A percentile compares a stretch with the other conserved stretches of the same genome.
phyloP scores from a whole-genome alignment of 768 basidiomycete species.

The Piloderma croceum region DNA sequence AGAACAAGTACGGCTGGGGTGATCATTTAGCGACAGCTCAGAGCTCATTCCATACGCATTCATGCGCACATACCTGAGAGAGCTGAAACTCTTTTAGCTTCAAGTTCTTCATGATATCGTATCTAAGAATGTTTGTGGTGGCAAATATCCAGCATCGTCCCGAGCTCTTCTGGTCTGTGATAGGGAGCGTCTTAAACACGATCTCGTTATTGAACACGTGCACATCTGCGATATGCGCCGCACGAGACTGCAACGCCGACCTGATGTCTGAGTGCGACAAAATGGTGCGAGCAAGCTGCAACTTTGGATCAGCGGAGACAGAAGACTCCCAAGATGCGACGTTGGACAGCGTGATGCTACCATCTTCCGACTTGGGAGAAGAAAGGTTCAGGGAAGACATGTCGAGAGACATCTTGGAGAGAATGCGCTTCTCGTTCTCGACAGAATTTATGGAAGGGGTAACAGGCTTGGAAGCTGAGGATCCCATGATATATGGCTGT shows the following conservation, averaged over 20 bases:
- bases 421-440: conserved; percentile 14
- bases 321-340: conserved; percentile 64
- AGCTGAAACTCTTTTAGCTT: conserved; percentile 87
- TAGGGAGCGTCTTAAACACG: conserved; percentile 74
- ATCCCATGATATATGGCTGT: too few relatives aligned
- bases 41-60: not conserved
- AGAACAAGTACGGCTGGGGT: conserved; percentile 78
- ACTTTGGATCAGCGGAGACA: conserved; percentile 51
- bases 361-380: conserved; percentile 46
- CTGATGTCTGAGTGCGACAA: conserved; percentile 65
- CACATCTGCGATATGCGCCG: conserved; percentile 53
- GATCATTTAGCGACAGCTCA: not conserved
- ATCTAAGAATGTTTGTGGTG: conserved; percentile 80
- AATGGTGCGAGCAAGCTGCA: conserved; percentile 70
- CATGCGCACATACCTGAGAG: conserved; percentile 61
- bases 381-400: conserved; percentile 10
- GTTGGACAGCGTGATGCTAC: conserved; percentile 53
- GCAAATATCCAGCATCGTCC: conserved; percentile 97
- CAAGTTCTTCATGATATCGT: conserved; percentile 79
- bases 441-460: conserved; percentile 2
- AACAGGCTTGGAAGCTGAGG: conserved; percentile 27
- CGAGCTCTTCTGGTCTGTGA: conserved; percentile 83
- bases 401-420: conserved; percentile 12
- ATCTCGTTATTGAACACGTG: conserved; percentile 82
- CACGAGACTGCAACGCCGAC: conserved; percentile 56